Evolutionary conservation across 139 green algal genomes (phyloP), one percentile per base, ranked within the genome.

Genomic region (Penium margaritaceum): DNA sequence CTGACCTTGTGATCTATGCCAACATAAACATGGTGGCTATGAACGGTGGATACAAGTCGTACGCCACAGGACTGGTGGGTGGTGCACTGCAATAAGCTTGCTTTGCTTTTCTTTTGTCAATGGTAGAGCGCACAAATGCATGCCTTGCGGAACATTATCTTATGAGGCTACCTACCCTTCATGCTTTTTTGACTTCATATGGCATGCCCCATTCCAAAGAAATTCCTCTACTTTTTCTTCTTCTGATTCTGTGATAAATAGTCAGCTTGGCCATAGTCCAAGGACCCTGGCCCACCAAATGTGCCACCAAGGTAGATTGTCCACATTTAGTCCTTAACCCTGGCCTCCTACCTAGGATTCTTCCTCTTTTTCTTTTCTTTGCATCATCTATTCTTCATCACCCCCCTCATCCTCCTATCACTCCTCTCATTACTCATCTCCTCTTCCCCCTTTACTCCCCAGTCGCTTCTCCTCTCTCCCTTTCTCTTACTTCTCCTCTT

Each of bases 21-120:
- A 82, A 82, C 62, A 21, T 71, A 5, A 82, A 82, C 67, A 79
- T 79, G 19, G 75, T 82, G 58, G 29, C 68, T 19, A 82, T 82
- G 75, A 69, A 82, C 58, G 75, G 75, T 3, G 75, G 75, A 7
- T 82, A 82, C 60, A 82, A 82, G 75, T 57, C 14, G 17, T 79
- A 82, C 62, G 75, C 75, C 46, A 82, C 75, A 7, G 75, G 75
- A 14, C 29, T 80, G 58, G 70, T 77, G 21, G n/a, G n/a, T n/a
- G n/a, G n/a, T n/a, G n/a, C n/a, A n/a, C n/a, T n/a, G n/a, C n/a
- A n/a, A n/a, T n/a, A n/a, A n/a, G n/a, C n/a, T n/a, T n/a, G n/a
- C n/a, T n/a, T n/a, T n/a, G n/a, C n/a, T n/a, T n/a, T n/a, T n/a
- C n/a, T n/a, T n/a, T n/a, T n/a, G n/a, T n/a, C n/a, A n/a, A n/a